A percentile compares a stretch with the other conserved stretches of the same genome.
phyloP scores from a whole-genome alignment of 164 flowering plant species.

The Stephania japonica region DNA sequence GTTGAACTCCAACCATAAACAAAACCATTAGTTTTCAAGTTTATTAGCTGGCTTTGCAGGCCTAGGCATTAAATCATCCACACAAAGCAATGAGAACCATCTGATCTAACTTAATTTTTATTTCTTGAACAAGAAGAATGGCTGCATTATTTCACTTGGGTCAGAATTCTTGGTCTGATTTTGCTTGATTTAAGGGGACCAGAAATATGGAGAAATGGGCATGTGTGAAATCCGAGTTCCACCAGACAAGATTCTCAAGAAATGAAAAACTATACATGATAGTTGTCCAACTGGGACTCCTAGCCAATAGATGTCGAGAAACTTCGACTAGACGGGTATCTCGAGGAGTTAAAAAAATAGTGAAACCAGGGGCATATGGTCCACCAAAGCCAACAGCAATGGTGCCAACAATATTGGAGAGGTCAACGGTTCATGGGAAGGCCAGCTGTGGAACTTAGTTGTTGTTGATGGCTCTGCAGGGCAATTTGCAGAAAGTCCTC shows the following conservation, averaged over 20 bases:
- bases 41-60: background rate
- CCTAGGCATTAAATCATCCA: background rate
- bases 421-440: background rate
- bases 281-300: no score
- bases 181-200: conserved; percentile 2
- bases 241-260: background rate
- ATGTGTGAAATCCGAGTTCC: background rate
- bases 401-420: background rate
- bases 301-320: no score
- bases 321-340: no score
- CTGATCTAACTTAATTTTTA: background rate
- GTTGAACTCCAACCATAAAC: background rate
- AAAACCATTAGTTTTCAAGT: background rate
- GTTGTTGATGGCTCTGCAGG: background rate
- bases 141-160: background rate
- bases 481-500: background rate
- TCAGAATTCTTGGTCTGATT: background rate
- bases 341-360: no score
- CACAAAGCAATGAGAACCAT: background rate
- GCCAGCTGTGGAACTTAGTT: background rate
- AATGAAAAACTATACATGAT: no score
- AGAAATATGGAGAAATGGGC: background rate
- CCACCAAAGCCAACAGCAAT: background rate
- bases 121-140: background rate
- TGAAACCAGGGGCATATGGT: background rate